phyloP scores from a whole-genome alignment of 2,329 filamentous ascomycete species.

The Paramyrothecium sp. region DNA sequence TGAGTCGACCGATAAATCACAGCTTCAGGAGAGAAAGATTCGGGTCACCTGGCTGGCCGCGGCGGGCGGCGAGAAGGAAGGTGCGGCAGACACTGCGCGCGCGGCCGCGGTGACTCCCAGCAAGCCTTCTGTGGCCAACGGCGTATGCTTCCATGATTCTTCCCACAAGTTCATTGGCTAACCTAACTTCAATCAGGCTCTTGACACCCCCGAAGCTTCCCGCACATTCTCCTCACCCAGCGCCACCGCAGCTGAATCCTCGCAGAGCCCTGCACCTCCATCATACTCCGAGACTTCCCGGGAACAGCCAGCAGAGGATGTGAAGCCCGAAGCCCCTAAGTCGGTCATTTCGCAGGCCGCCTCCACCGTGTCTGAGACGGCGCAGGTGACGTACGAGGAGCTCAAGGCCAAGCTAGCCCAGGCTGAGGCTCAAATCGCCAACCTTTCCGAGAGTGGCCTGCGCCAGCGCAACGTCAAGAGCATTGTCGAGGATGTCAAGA shows the following conservation, averaged over 20 bases:
- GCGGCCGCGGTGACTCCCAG: conserved; percentile 34
- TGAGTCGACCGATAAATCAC: conserved; percentile 72
- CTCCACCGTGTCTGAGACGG: conserved; percentile 45
- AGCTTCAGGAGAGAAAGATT: conserved; percentile 92
- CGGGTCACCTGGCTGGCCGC: conserved; percentile 80
- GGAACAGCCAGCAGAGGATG: conserved; percentile 21
- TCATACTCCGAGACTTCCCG: conserved; percentile 30
- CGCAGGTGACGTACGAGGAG: conserved; percentile 51
- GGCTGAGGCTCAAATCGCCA: conserved; percentile 70
- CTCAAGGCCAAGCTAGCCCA: conserved; percentile 71
- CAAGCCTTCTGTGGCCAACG: conserved; percentile 37
- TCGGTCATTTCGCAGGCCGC: conserved; percentile 36
- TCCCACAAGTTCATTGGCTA: conserved; percentile 2
- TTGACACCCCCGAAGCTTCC: conserved; percentile 43
- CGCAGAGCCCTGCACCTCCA: conserved; percentile 28
- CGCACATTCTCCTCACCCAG: conserved; percentile 45
- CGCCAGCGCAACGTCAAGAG: conserved; percentile 73
- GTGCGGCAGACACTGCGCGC: background rate
- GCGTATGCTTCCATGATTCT: conserved; percentile 30
- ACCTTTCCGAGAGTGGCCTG: conserved; percentile 70
- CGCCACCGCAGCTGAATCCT: conserved; percentile 25
- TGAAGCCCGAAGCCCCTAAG: conserved; percentile 21
- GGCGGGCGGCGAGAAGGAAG: conserved; percentile 47
- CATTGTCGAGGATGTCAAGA: conserved; percentile 48
- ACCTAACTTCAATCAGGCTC: conserved; percentile 21